Percentiles rank a stretch among this genome's conserved stretches.
Conservation (phyloP, 495 filamentous ascomycete genomes). For the Hypomontagnella monticulosa region DNA sequence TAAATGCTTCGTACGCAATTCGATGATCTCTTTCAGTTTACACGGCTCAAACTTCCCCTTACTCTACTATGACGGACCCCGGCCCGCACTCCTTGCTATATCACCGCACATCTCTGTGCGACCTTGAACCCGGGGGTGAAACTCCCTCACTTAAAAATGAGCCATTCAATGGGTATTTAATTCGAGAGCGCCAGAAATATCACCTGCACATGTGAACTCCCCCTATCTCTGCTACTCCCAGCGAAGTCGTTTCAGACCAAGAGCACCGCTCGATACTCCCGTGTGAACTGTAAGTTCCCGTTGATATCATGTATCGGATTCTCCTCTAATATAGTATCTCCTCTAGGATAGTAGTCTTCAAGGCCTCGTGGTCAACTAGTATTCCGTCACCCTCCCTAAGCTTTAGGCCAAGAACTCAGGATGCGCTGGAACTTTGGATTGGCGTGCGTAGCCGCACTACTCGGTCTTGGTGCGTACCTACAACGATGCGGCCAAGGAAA, state of each 20-base stretch:
- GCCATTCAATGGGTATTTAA: slow-evolving; percentile 40
- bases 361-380: slow-evolving; percentile 2
- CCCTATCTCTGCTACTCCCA: slow-evolving; percentile 21
- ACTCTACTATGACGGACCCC: slow-evolving; percentile 19
- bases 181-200: slow-evolving; percentile 15
- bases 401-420: slow-evolving; percentile 15
- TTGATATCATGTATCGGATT: not conserved
- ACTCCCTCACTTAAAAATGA: slow-evolving; percentile 22
- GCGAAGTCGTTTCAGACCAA: slow-evolving; percentile 3
- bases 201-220: slow-evolving; percentile 25
- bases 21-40: slow-evolving; percentile 40
- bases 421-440: slow-evolving; percentile 44
- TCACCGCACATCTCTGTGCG: slow-evolving; percentile 26
- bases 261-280: slow-evolving; percentile 9
- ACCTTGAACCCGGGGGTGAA: slow-evolving; percentile 11
- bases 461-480: slow-evolving; percentile 38
- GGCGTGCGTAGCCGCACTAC: slow-evolving; percentile 33
- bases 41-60: slow-evolving; percentile 20
- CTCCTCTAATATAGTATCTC: slow-evolving; percentile 10
- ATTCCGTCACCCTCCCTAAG: not conserved
- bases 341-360: slow-evolving; percentile 1
- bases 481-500: not conserved
- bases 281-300: slow-evolving; percentile 25
- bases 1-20: slow-evolving; percentile 34
- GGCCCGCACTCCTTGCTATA: slow-evolving; percentile 37